Percentiles rank a stretch among this genome's conserved stretches.
phyloP scores from a whole-genome alignment of 1,139 yeast genomes.

The Protomyces lactucae-debilis region DNA sequence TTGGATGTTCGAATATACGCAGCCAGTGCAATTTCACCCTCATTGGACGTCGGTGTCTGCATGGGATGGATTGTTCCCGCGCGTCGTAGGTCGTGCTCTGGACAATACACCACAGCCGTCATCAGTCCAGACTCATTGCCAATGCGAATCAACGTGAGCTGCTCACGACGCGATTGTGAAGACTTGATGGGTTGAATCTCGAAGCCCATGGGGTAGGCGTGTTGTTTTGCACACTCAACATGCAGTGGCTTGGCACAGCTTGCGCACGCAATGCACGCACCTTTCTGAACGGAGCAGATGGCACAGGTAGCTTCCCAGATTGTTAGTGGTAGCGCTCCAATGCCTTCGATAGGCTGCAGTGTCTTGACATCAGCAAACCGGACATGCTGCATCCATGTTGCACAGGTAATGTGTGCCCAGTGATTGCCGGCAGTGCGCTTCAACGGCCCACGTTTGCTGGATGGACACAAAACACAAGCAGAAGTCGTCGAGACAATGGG shows the following conservation, averaged over 20 bases:
- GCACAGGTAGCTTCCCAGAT: slow-evolving; percentile 39
- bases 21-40: slow-evolving; percentile 5
- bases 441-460: slow-evolving; percentile 52
- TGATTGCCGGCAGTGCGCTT: slow-evolving; percentile 63
- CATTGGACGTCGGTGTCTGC: slow-evolving; percentile 6
- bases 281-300: slow-evolving; percentile 45
- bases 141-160: slow-evolving; percentile 38
- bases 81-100: slow-evolving; percentile 32
- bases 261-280: slow-evolving; percentile 46
- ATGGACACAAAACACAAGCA: slow-evolving; percentile 64
- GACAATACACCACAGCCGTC: slow-evolving; percentile 40
- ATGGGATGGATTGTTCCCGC: slow-evolving; percentile 20
- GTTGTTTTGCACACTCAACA: slow-evolving; percentile 26
- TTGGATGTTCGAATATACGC: slow-evolving; percentile 23
- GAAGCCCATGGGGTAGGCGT: slow-evolving; percentile 26
- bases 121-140: slow-evolving; percentile 41
- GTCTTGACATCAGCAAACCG: slow-evolving; percentile 44
- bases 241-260: slow-evolving; percentile 39
- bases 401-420: slow-evolving; percentile 83
- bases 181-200: slow-evolving; percentile 33
- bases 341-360: slow-evolving; percentile 47
- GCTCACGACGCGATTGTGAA: slow-evolving; percentile 30
- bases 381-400: slow-evolving; percentile 50
- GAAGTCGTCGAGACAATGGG: slow-evolving; percentile 57
- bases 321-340: slow-evolving; percentile 35